A percentile compares a stretch with the other conserved stretches of the same genome.
Conservation (phyloP, 31 red algal genomes). For the Endocladia muricata region DNA sequence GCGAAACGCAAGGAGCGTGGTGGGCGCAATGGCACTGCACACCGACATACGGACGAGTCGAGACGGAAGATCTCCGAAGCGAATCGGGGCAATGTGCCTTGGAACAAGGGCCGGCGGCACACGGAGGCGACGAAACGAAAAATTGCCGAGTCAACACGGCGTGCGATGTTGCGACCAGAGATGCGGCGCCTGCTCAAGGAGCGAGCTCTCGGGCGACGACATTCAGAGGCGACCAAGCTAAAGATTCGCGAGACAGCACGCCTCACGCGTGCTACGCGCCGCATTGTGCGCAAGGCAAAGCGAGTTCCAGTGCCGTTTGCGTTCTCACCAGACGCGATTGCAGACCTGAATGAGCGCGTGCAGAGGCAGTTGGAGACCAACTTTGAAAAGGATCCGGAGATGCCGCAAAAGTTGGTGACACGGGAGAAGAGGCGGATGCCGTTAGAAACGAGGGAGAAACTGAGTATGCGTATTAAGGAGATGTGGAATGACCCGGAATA, state of each 20-base stretch:
- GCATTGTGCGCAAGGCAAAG: background rate
- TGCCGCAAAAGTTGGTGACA: background rate
- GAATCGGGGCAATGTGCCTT: slow-evolving; percentile 81
- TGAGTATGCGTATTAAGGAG: slow-evolving; percentile 54
- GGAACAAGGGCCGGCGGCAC: slow-evolving; percentile 90
- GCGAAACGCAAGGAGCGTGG: slow-evolving; percentile 1
- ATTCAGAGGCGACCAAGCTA: slow-evolving; percentile 64
- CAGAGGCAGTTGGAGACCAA: slow-evolving; percentile 5
- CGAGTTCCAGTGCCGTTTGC: slow-evolving; percentile 21
- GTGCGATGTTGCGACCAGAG: slow-evolving; percentile 73
- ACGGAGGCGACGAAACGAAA: slow-evolving; percentile 82
- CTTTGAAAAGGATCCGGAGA: background rate
- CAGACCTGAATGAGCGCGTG: slow-evolving; percentile 21
- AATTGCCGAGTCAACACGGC: slow-evolving; percentile 69
- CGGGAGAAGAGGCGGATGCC: slow-evolving; percentile 29
- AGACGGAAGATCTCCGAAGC: slow-evolving; percentile 80
- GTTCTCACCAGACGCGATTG: slow-evolving; percentile 11
- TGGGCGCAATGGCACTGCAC: slow-evolving; percentile 6
- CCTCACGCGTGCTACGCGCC: background rate
- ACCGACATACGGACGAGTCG: slow-evolving; percentile 66
- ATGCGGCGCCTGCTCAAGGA: slow-evolving; percentile 39
- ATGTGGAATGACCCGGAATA: slow-evolving; percentile 84
- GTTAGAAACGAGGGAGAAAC: slow-evolving; percentile 48
- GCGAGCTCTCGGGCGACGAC: slow-evolving; percentile 41
- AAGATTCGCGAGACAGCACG: slow-evolving; percentile 58